phyloP scores from a whole-genome alignment of 2,329 filamentous ascomycete genomes.

The Fusarium sublunatum region DNA sequence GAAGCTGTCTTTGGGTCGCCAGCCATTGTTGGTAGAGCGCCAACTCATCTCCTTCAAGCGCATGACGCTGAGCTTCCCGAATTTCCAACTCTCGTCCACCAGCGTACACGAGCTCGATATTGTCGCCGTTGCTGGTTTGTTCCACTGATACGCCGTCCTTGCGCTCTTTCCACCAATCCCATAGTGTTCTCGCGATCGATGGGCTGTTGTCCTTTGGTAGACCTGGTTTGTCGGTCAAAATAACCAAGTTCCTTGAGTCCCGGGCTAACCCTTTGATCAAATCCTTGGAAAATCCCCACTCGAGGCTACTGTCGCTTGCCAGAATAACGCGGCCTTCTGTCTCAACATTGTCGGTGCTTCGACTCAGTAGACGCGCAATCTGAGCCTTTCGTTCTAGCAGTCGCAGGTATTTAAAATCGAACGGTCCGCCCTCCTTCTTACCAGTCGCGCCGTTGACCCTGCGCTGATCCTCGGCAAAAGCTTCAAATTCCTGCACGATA shows the following conservation, averaged over 20 bases:
- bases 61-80: constrained; percentile 69
- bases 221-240: constrained; percentile 82
- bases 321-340: constrained; percentile 79
- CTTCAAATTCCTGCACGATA: constrained; percentile 92
- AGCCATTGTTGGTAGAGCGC: constrained; percentile 91
- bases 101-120: constrained; percentile 74
- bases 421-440: constrained; percentile 75
- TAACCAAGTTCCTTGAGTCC: constrained; percentile 83
- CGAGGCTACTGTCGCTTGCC: constrained; percentile 87
- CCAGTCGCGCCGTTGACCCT: constrained; percentile 59
- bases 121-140: constrained; percentile 64
- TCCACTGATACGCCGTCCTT: constrained; percentile 72
- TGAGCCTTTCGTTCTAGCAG: constrained; percentile 85
- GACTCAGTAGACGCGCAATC: constrained; percentile 75
- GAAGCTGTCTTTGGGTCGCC: constrained; percentile 86
- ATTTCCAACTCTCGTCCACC: constrained; percentile 72
- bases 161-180: constrained; percentile 80
- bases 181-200: constrained; percentile 79
- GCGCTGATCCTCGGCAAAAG: constrained; percentile 66
- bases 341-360: constrained; percentile 55
- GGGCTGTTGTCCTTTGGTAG: constrained; percentile 54
- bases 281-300: constrained; percentile 95
- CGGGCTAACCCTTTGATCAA: constrained; percentile 78
- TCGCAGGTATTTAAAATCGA: constrained; percentile 88
- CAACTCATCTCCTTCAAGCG: constrained; percentile 80